phyloP scores from a whole-genome alignment of 2,329 filamentous ascomycete genomes.

The Beauveria scarabaeidicola region DNA sequence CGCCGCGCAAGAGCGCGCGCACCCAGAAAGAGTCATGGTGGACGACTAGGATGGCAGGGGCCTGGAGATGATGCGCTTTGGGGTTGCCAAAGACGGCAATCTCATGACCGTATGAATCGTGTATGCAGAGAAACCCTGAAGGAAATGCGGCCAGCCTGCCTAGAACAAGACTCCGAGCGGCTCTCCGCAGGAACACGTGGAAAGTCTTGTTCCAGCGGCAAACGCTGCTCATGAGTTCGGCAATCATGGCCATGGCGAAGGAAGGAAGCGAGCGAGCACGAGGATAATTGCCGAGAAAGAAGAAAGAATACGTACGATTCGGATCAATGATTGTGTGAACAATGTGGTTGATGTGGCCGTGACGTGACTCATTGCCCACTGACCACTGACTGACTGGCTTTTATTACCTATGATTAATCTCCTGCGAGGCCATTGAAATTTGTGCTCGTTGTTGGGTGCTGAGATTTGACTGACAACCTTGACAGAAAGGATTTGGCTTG shows the following conservation, averaged over 20 bases:
- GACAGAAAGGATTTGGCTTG: not conserved
- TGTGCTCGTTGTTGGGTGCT: not conserved
- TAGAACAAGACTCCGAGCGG: not conserved
- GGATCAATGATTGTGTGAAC: not conserved
- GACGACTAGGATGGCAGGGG: conserved; percentile 37
- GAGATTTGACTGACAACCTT: not conserved
- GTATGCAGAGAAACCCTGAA: not conserved
- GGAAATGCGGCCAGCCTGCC: not conserved
- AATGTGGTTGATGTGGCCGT: not conserved
- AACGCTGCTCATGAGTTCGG: not conserved
- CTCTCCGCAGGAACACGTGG: not conserved
- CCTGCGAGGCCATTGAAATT: not conserved
- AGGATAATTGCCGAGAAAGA: not conserved
- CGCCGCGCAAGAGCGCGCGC: conserved; percentile 57
- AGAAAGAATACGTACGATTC: not conserved
- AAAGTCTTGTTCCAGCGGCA: not conserved
- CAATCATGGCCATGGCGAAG: not conserved
- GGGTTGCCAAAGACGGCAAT: conserved; percentile 3
- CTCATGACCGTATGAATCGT: not conserved
- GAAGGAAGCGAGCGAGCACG: too few species aligned
- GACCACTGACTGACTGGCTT: too few species aligned
- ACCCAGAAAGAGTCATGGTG: conserved; percentile 63
- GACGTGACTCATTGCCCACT: not conserved
- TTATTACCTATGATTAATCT: too few species aligned
- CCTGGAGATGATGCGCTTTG: not conserved